phyloP scores from a whole-genome alignment of 805 yeast species.

The Yamadazyma philogaea region DNA sequence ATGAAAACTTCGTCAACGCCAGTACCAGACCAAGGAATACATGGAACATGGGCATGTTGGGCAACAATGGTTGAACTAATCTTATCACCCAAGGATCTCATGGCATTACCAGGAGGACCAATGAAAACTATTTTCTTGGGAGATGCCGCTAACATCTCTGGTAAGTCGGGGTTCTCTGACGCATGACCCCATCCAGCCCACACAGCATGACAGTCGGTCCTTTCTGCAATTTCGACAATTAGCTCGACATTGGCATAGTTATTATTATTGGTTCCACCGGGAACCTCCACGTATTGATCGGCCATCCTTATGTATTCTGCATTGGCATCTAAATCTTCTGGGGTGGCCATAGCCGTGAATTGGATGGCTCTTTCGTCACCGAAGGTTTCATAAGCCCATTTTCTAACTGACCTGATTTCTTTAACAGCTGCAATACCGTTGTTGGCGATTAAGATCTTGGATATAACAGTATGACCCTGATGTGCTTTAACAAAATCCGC shows the following conservation, averaged over 20 bases:
- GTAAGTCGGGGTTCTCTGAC: constrained; percentile 94
- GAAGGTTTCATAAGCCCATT: constrained; percentile 99
- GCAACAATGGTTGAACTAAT: constrained; percentile 98
- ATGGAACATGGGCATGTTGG: constrained; percentile 96
- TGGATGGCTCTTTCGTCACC: constrained; percentile 92
- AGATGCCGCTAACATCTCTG: constrained; percentile 91
- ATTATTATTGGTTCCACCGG: constrained; percentile 98
- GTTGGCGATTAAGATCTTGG: constrained; percentile 87
- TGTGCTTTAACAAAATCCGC: constrained; percentile 81
- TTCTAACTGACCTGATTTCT: constrained; percentile 94
- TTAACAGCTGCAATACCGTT: constrained; percentile 99
- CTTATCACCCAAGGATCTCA: constrained; percentile 99
- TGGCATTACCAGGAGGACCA: constrained; percentile 99
- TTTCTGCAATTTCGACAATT: constrained; percentile 95
- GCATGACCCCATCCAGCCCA: constrained; percentile 99
- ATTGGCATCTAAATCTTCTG: constrained; percentile 96
- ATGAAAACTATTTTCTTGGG: constrained; percentile 87
- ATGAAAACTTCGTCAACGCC: constrained; percentile 82
- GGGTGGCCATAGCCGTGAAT: constrained; percentile 98
- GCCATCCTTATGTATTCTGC: constrained; percentile 99
- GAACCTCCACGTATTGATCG: constrained; percentile 96
- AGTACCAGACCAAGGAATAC: constrained; percentile 99
- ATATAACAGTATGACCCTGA: constrained; percentile 94
- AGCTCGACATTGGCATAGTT: constrained; percentile 97
- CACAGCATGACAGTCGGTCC: constrained; percentile 95